Evolutionary conservation across 2,329 filamentous ascomycete genomes (phyloP), one percentile per base, ranked within the genome.

Genomic region (Lasiodiplodia citricola): DNA sequence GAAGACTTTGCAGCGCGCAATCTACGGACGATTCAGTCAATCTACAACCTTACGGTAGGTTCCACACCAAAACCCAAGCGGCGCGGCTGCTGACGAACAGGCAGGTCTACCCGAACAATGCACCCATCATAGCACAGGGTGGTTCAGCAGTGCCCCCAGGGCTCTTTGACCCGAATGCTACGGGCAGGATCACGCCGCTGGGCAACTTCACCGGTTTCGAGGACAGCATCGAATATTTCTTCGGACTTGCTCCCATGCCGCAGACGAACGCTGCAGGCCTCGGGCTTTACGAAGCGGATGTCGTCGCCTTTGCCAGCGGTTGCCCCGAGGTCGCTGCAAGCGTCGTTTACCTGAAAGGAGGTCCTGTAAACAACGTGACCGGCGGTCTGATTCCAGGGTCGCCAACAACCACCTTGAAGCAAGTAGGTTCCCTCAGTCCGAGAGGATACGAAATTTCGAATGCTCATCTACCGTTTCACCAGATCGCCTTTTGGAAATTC

Each of bases 401-500:
- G 7, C 51, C 38, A 25, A 67, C 80, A 7, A 73, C 76, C 11
- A 77, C 76, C 13, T 71, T 82, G 52, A 82, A 81, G 71, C 79
- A 80, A 72, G 71, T 70, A 28, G 6, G 54, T 58, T 16, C 5
- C 7, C 21, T 18, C 31, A 35, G 31, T 35, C 10, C 31, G 31
- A 35, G 31, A 35, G 6, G 31, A 8, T 35, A 10, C 2, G 6
- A 23, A 8, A 16, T 4, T 18, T 14, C 21, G 6, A 13, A 10
- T 2, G 14, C 37, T 38, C n/a, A 38, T 21, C 2, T 11, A 4
- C 13, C 44, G 2, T 25, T 18, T n/a, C 50, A 11, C 37, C 35
- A 74, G 70, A 65, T 83, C 13, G 80, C 82, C 0, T 86, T 85
- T 70, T 86, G 83, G 82, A 79, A 78, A 38, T 82, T 86, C 69